Evolutionary conservation across 2,329 filamentous ascomycete genomes (phyloP), one percentile per base, ranked within the genome.

Genomic region (Fusarium albosuccineum): DNA sequence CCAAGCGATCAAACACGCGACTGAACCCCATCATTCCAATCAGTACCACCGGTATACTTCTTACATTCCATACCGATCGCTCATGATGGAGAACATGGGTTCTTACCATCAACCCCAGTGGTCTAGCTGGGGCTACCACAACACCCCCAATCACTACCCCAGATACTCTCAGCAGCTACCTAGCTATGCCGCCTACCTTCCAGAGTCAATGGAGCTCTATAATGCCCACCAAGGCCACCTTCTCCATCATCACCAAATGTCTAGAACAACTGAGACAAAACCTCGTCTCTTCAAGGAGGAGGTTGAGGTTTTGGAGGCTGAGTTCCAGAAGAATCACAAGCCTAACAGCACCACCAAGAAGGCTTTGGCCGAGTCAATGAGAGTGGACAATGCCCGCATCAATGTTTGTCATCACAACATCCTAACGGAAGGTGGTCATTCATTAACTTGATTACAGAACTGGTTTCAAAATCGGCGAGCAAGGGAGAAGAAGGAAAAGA

Each of bases 381-480:
- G 83, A 53, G 85, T 90, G n/a, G 87, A 90, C 66, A 82, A 88
- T 67, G 84, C 87, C 16, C 82, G 87, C 66, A 89, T 90, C 67
- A 90, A 90, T 71, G 88, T 90, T 78, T 68, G 79, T 78, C 14
- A 27, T 42, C 22, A 57, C 37, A 51, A 9, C 13, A 16, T 30
- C 30, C 33, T 8, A 17, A 36, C 16, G 16, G 27, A 33, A 36
- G 37, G 11, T 34, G 9, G 48, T n/a, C n/a, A 6, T n/a, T 13
- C 17, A 61, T 78, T 82, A 72, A 82, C 75, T 34, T 14, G n/a
- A 10, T 42, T 11, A 9, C 53, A 90, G 88, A 91, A 91, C 73
- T 91, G 88, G 88, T 91, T 91, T 72, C 88, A 91, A 70, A 91
- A 91, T 73, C 82, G 88, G 61, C 83, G 88, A 52, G 88, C 88